A percentile compares a stretch with the other conserved stretches of the same genome.
phyloP scores from a whole-genome alignment of 176 grass and related monocot genomes.

The Rhynchospora tenuis region DNA sequence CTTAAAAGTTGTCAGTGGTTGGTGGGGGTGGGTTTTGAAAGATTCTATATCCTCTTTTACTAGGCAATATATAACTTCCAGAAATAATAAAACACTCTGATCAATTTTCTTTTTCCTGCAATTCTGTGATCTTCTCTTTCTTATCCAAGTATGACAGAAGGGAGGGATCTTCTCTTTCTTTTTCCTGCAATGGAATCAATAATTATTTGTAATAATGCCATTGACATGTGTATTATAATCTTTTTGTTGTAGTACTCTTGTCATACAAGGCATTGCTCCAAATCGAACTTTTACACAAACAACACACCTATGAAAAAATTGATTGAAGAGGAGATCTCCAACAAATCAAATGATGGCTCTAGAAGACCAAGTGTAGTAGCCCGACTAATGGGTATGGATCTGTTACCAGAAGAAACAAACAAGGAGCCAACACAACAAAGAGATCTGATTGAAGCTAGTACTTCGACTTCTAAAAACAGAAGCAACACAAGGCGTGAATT shows the following conservation, averaged over 20 bases:
- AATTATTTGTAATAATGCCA: neutral
- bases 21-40: neutral
- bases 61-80: neutral
- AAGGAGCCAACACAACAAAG: slow-evolving; percentile 28
- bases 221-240: slow-evolving; percentile 19
- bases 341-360: slow-evolving; percentile 29
- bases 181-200: neutral
- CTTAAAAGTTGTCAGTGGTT: neutral
- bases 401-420: slow-evolving; percentile 41
- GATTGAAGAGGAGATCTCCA: slow-evolving; percentile 51
- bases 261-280: slow-evolving; percentile 46
- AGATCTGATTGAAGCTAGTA: slow-evolving; percentile 19
- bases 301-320: slow-evolving; percentile 40
- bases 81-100: neutral
- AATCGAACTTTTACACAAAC: slow-evolving; percentile 21
- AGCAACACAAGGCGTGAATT: slow-evolving; percentile 30
- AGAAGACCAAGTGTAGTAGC: slow-evolving; percentile 78
- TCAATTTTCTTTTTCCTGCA: neutral
- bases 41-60: neutral
- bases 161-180: neutral
- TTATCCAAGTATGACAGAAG: neutral
- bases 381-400: slow-evolving; percentile 93
- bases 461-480: slow-evolving; percentile 19
- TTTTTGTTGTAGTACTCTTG: slow-evolving; percentile 49
- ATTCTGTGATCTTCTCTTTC: neutral